phyloP scores from a whole-genome alignment of 2,329 filamentous ascomycete species.

The Diaporthe sp. region DNA sequence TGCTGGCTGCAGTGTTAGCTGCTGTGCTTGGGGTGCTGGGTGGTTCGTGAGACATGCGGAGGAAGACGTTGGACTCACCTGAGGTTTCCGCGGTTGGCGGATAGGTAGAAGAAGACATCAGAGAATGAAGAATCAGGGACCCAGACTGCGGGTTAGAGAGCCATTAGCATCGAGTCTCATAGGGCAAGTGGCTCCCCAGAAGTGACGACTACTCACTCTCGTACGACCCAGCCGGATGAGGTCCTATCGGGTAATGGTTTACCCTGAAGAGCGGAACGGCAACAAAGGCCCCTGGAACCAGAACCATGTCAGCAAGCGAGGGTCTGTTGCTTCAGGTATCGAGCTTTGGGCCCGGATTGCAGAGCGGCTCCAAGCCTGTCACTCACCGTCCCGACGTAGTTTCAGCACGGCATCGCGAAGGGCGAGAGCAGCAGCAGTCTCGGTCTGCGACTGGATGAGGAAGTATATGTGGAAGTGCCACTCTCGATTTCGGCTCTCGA shows the following conservation, averaged over 20 bases:
- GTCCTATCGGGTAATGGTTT: conserved; percentile 51
- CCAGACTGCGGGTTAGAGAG: conserved; percentile 45
- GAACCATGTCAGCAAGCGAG: not conserved
- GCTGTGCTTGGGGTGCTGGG: not conserved
- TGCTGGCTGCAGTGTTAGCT: conserved; percentile 40
- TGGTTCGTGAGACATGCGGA: no score
- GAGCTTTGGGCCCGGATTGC: no score
- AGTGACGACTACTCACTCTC: conserved; percentile 47
- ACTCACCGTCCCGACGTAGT: conserved; percentile 51
- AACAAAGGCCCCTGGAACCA: conserved; percentile 50
- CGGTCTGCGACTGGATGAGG: conserved; percentile 49
- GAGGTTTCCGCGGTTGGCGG: conserved; percentile 50
- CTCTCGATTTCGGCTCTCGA: conserved; percentile 48
- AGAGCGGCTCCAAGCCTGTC: not conserved
- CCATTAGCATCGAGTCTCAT: not conserved
- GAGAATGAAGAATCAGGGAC: conserved; percentile 53
- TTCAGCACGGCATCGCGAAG: conserved; percentile 51
- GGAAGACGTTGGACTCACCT: conserved; percentile 43
- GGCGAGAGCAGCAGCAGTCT: conserved; percentile 51
- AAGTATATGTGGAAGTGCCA: conserved; percentile 56
- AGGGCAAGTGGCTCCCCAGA: not conserved
- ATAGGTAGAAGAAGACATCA: conserved; percentile 53
- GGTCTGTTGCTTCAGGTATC: not conserved
- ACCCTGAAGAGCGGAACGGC: conserved; percentile 51
- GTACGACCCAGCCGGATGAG: conserved; percentile 53